Percentiles rank a stretch among this genome's conserved stretches.
Evolutionary conservation across 176 grass and related monocot genomes (phyloP).

Genomic region (Oryza glumipatula): DNA sequence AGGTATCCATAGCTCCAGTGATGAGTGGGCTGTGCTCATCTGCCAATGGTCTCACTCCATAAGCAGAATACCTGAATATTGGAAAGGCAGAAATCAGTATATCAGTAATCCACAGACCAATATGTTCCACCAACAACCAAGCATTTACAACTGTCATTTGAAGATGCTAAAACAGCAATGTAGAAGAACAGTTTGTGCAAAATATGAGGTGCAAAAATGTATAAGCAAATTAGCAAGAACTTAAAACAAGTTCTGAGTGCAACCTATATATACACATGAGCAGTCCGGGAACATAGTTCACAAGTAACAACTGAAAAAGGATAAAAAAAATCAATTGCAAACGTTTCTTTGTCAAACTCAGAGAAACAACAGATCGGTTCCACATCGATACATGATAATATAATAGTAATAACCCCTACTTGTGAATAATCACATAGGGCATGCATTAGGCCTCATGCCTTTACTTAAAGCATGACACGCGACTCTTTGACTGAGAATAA

Average conservation of each 20-base stretch:
- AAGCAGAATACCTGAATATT: conserved; percentile 49
- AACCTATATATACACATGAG: background rate
- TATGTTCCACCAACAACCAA: background rate
- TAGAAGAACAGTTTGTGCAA: background rate
- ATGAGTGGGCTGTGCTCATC: conserved; percentile 61
- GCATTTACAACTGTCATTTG: background rate
- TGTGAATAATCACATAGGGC: background rate
- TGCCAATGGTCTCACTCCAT: conserved; percentile 46
- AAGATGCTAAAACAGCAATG: background rate
- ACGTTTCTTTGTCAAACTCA: background rate
- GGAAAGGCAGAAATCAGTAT: background rate
- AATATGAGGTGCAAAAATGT: background rate
- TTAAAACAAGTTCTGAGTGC: background rate
- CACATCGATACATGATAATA: background rate
- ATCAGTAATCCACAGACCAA: background rate
- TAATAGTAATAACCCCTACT: background rate
- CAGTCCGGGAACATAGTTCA: background rate
- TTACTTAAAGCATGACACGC: background rate
- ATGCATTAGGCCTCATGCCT: background rate
- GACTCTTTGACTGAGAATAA: background rate
- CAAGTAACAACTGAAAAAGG: background rate
- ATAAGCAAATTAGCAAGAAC: background rate
- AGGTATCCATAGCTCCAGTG: conserved; percentile 37
- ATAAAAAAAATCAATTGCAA: background rate
- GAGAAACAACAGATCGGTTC: background rate